These are phyloP conservation scores for Fusarium stilboides DNA, from an alignment of 2,329 filamentous ascomycete genomes.

Conservation along the genomic window DNA sequence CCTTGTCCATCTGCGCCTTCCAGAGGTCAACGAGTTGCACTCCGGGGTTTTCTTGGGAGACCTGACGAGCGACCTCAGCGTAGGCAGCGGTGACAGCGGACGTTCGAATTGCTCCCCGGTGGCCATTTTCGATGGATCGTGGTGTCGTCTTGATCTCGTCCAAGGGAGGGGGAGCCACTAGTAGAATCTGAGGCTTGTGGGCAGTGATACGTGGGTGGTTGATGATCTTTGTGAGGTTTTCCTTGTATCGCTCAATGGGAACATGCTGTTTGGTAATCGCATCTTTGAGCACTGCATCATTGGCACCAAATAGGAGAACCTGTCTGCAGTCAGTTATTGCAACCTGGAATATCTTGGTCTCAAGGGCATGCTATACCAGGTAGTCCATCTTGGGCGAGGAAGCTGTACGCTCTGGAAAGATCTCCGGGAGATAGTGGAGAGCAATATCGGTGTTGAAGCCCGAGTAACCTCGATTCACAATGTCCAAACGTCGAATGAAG, in stretches of 20 bases:
- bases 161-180: slow-evolving; percentile 87
- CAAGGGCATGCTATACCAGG: slow-evolving; percentile 65
- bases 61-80: slow-evolving; percentile 71
- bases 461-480: slow-evolving; percentile 89
- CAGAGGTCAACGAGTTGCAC: slow-evolving; percentile 85
- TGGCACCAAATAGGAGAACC: slow-evolving; percentile 89
- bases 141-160: slow-evolving; percentile 78
- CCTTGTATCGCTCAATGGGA: slow-evolving; percentile 80
- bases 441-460: slow-evolving; percentile 89
- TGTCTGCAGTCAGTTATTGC: slow-evolving; percentile 55
- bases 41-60: slow-evolving; percentile 79
- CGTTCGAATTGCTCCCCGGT: slow-evolving; percentile 60
- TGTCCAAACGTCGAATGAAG: slow-evolving; percentile 83
- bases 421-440: slow-evolving; percentile 75
- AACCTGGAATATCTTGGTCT: not conserved
- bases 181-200: slow-evolving; percentile 80
- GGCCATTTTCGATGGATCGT: slow-evolving; percentile 64
- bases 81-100: slow-evolving; percentile 68
- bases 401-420: slow-evolving; percentile 76
- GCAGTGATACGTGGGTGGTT: slow-evolving; percentile 77
- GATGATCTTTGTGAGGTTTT: slow-evolving; percentile 80
- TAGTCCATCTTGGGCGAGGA: slow-evolving; percentile 74
- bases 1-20: slow-evolving; percentile 82
- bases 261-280: slow-evolving; percentile 80
- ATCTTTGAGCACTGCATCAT: slow-evolving; percentile 82